Conservation (phyloP, 176 grass and related monocot species). For the Juncus inflexus region DNA sequence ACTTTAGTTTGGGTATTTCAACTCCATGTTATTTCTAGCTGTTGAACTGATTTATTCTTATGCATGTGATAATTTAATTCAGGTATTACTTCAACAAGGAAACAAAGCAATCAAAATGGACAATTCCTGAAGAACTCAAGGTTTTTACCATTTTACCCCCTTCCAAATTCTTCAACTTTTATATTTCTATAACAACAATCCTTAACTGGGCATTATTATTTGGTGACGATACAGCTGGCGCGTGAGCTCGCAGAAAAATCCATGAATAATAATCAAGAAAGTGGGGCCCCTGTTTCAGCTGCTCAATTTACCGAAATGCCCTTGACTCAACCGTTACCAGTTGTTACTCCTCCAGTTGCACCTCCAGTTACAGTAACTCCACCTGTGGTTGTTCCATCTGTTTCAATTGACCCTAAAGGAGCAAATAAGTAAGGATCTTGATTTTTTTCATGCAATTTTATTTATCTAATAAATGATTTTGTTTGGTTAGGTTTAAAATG, state of each 20-base stretch:
- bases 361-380: slow-evolving; percentile 31
- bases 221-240: slow-evolving; percentile 44
- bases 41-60: slow-evolving; percentile 20
- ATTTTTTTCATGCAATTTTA: slow-evolving; percentile 5
- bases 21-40: slow-evolving; percentile 14
- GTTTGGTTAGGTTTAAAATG: slow-evolving; percentile 12
- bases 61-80: slow-evolving; percentile 23
- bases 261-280: slow-evolving; percentile 39
- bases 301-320: slow-evolving; percentile 24
- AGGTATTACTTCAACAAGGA: slow-evolving; percentile 83
- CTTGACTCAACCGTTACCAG: slow-evolving; percentile 31
- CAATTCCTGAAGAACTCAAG: slow-evolving; percentile 93
- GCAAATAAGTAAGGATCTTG: slow-evolving; percentile 12
- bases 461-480: neutral
- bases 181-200: neutral
- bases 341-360: slow-evolving; percentile 30
- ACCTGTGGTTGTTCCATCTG: slow-evolving; percentile 30
- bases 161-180: slow-evolving; percentile 6
- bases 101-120: slow-evolving; percentile 92
- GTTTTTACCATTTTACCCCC: slow-evolving; percentile 32
- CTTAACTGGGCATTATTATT: slow-evolving; percentile 9
- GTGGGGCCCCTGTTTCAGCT: slow-evolving; percentile 25
- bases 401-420: slow-evolving; percentile 23
- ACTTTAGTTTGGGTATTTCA: no score
- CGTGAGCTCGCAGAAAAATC: slow-evolving; percentile 74